A percentile compares a stretch with the other conserved stretches of the same genome.
phyloP scores from a whole-genome alignment of 148 eudicot species.

The Limonium bicolor region DNA sequence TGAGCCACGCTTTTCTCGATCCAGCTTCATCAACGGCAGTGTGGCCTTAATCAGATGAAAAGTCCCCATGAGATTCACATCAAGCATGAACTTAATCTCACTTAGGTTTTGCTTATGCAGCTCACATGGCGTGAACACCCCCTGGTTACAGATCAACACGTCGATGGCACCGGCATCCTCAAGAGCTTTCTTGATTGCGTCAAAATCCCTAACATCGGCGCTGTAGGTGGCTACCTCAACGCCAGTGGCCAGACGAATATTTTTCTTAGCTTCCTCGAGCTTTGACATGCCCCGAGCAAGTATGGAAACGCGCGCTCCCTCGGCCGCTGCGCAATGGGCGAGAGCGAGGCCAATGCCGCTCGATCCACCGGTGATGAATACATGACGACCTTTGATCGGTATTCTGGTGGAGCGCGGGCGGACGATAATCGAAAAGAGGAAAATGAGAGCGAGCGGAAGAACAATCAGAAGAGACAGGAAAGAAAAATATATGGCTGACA shows the following conservation, averaged over 20 bases:
- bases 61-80: conserved; percentile 63
- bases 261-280: conserved; percentile 43
- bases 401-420: conserved; percentile 14
- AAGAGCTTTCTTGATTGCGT: conserved; percentile 35
- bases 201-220: conserved; percentile 68
- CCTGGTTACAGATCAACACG: conserved; percentile 75
- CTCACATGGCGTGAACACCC: conserved; percentile 47
- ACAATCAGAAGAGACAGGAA: conserved; percentile 5
- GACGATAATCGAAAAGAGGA: conserved; percentile 7
- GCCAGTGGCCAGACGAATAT: conserved; percentile 57
- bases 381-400: conserved; percentile 79
- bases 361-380: conserved; percentile 93
- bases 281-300: conserved; percentile 39
- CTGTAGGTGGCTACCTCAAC: conserved; percentile 40
- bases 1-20: conserved; percentile 30
- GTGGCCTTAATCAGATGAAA: conserved; percentile 70
- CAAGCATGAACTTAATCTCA: conserved; percentile 63
- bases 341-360: conserved; percentile 93
- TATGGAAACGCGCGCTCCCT: conserved; percentile 67
- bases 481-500: too few species aligned
- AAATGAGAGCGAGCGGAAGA: conserved; percentile 3
- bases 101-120: conserved; percentile 37
- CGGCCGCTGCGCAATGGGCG: conserved; percentile 43
- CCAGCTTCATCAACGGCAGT: conserved; percentile 46
- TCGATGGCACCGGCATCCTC: conserved; percentile 57